Conservation (phyloP, 805 yeast species). For the Kregervanrija pseudodelftensis region DNA sequence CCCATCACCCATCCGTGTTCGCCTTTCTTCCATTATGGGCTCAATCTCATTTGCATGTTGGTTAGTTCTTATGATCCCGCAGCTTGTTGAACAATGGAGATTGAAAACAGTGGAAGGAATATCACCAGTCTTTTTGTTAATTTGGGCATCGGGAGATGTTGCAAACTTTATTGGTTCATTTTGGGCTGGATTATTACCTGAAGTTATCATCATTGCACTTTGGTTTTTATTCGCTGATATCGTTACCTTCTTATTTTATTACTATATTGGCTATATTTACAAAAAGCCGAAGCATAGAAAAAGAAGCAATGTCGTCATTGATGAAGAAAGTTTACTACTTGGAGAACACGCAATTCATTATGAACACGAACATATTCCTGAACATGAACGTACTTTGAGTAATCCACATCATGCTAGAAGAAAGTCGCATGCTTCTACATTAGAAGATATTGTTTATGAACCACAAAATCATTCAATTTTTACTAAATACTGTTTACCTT, state of each 20-base stretch:
- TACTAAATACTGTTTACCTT: conserved; percentile 48
- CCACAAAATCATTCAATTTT: conserved; percentile 41
- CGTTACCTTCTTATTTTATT: conserved; percentile 49
- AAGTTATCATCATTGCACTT: conserved; percentile 59
- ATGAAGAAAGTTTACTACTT: conserved; percentile 30
- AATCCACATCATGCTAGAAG: conserved; percentile 7
- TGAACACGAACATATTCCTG: conserved; percentile 4
- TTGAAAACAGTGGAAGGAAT: conserved; percentile 71
- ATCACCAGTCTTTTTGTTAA: conserved; percentile 55
- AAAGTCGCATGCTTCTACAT: conserved; percentile 36
- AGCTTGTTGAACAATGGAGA: conserved; percentile 74
- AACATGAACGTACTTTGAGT: not conserved
- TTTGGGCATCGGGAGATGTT: conserved; percentile 71
- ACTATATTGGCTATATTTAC: conserved; percentile 49
- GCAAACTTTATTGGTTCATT: conserved; percentile 61
- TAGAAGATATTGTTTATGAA: conserved; percentile 43
- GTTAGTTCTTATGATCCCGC: conserved; percentile 71
- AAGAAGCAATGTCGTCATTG: conserved; percentile 13
- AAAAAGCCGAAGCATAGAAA: conserved; percentile 24
- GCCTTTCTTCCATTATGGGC: conserved; percentile 59
- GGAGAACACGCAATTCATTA: conserved; percentile 7
- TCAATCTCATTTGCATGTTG: conserved; percentile 72
- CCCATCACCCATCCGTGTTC: conserved; percentile 31
- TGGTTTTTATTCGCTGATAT: conserved; percentile 76
- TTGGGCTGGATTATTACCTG: conserved; percentile 65